These are phyloP conservation scores for Nematodospora valgi DNA, from an alignment of 805 yeast genomes.

Conservation along the genomic window DNA sequence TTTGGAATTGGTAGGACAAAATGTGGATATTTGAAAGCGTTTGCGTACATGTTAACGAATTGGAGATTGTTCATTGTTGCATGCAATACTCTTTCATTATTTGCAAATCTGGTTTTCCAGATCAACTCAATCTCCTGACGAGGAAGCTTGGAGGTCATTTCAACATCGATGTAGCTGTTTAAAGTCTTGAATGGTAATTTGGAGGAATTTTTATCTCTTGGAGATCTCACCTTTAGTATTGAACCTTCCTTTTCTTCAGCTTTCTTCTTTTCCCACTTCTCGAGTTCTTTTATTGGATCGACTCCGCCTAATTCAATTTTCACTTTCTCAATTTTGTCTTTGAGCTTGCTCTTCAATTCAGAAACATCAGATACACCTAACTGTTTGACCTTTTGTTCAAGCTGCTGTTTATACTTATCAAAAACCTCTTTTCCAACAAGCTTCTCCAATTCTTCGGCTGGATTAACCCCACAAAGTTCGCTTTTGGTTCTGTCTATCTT, in stretches of 20 bases:
- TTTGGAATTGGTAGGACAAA: slow-evolving; percentile 91
- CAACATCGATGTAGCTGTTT: slow-evolving; percentile 65
- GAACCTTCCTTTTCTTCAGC: slow-evolving; percentile 37
- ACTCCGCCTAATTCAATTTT: slow-evolving; percentile 56
- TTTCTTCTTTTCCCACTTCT: slow-evolving; percentile 46
- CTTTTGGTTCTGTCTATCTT: neutral
- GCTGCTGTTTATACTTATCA: slow-evolving; percentile 26
- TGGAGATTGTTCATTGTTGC: slow-evolving; percentile 59
- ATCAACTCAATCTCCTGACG: slow-evolving; percentile 66
- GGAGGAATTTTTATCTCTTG: slow-evolving; percentile 34
- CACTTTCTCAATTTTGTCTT: slow-evolving; percentile 54
- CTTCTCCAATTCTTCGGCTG: too few relatives aligned
- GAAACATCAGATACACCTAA: slow-evolving; percentile 43
- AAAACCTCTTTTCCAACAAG: neutral
- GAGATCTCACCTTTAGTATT: slow-evolving; percentile 31
- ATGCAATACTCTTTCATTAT: slow-evolving; percentile 54
- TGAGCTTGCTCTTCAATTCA: slow-evolving; percentile 59
- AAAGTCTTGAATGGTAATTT: slow-evolving; percentile 65
- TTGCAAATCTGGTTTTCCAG: slow-evolving; percentile 85
- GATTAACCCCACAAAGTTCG: too few relatives aligned
- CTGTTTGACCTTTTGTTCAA: slow-evolving; percentile 32
- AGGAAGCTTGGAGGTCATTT: slow-evolving; percentile 56
- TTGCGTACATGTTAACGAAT: slow-evolving; percentile 59
- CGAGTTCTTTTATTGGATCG: slow-evolving; percentile 71
- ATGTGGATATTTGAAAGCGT: slow-evolving; percentile 71